Evolutionary conservation across 305 asterid species (phyloP).

Genomic region (Fraxinus velutina): DNA sequence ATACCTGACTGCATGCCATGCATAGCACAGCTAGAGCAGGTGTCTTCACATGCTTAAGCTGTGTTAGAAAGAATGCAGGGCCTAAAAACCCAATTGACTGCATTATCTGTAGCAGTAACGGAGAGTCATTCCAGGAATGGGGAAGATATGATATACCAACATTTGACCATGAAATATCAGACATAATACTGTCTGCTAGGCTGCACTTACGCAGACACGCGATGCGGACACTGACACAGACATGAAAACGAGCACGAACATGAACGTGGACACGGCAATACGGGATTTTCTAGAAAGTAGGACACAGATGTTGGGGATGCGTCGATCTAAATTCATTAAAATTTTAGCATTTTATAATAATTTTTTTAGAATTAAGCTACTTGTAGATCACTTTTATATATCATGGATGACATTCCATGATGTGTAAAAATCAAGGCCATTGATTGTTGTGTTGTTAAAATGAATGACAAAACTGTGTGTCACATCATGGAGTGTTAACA

Average conservation of each 20-base stretch:
- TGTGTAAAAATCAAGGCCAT: no score
- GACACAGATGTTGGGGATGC: not conserved
- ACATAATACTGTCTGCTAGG: not conserved
- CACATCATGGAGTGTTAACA: no score
- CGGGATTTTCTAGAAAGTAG: not conserved
- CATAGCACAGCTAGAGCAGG: slow-evolving; percentile 88
- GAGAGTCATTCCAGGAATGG: slow-evolving; percentile 8
- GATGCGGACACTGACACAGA: no score
- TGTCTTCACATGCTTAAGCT: slow-evolving; percentile 70
- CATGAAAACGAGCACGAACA: not conserved
- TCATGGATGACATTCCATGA: no score
- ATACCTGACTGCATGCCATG: slow-evolving; percentile 96
- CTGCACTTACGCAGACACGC: not conserved
- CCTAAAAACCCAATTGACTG: slow-evolving; percentile 92
- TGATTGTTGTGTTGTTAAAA: no score
- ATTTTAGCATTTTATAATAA: no score
- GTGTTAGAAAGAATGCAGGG: slow-evolving; percentile 84
- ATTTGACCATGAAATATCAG: slow-evolving; percentile 7
- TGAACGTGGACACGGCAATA: not conserved
- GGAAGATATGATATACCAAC: not conserved
- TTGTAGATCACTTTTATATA: no score
- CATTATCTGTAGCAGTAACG: slow-evolving; percentile 60
- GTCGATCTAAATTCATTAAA: not conserved
- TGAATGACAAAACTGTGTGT: no score
- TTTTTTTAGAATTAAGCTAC: no score